A percentile compares a stretch with the other conserved stretches of the same genome.
Evolutionary conservation across 441 rosid species (phyloP).

Genomic region (Jatropha podagrica): DNA sequence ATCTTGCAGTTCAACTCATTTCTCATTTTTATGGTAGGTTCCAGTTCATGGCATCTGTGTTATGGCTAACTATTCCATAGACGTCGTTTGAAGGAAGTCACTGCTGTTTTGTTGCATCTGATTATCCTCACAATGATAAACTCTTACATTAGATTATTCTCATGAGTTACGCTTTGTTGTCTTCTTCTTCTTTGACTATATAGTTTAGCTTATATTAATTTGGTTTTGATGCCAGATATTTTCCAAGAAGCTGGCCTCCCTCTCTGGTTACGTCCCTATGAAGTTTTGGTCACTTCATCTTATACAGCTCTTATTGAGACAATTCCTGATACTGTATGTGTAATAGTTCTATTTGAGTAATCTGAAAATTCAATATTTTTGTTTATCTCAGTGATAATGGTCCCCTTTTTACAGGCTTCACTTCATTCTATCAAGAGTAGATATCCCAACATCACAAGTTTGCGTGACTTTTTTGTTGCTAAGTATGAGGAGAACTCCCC

Average conservation of each 20-base stretch:
- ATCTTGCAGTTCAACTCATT: constrained; percentile 96
- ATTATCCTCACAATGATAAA: background rate
- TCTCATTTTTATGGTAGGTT: constrained; percentile 89
- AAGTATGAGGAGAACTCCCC: constrained; percentile 86
- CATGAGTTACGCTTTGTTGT: background rate
- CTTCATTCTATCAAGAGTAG: constrained; percentile 97
- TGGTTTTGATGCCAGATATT: constrained; percentile 61
- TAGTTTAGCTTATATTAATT: constrained; percentile 18
- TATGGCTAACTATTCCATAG: background rate
- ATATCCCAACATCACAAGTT: constrained; percentile 80
- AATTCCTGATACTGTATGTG: constrained; percentile 85
- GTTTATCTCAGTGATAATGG: constrained; percentile 12
- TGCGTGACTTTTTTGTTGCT: constrained; percentile 88
- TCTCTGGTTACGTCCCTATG: constrained; percentile 96
- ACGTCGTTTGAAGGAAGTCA: background rate
- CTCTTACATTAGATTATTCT: background rate
- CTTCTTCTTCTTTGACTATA: background rate
- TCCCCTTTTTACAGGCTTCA: constrained; percentile 67
- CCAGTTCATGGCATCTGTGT: constrained; percentile 5
- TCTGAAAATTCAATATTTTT: constrained; percentile 12
- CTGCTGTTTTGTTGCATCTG: constrained; percentile 6
- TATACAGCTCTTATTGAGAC: constrained; percentile 99
- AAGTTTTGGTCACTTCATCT: constrained; percentile 94
- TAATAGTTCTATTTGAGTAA: constrained; percentile 17
- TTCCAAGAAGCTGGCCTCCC: constrained; percentile 99